phyloP scores from a whole-genome alignment of 495 filamentous ascomycete species.

The Darksidea phi region DNA sequence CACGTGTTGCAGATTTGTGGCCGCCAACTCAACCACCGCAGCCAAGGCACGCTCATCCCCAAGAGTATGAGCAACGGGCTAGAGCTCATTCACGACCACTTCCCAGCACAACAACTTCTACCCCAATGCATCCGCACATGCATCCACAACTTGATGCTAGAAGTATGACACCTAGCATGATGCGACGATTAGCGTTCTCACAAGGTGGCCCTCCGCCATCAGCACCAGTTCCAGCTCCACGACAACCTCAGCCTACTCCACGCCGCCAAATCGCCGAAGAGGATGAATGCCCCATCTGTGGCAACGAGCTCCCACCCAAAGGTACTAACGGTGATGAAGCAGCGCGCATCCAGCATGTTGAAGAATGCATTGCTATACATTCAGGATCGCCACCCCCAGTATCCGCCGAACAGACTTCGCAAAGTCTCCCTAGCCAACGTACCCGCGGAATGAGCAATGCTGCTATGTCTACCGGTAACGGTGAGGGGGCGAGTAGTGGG shows the following conservation, averaged over 20 bases:
- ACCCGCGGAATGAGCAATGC: conserved; percentile 35
- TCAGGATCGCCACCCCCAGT: neutral
- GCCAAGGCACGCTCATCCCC: no score
- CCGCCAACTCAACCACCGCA: conserved; percentile 16
- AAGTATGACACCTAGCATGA: no score
- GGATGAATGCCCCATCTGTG: conserved; percentile 90
- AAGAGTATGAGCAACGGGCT: no score
- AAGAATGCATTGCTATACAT: conserved; percentile 61
- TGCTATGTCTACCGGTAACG: neutral
- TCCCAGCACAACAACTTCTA: neutral
- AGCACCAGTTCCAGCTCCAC: conserved; percentile 26
- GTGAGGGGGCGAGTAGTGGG: neutral
- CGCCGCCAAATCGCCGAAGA: conserved; percentile 57
- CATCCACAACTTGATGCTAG: no score
- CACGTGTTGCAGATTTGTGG: conserved; percentile 16
- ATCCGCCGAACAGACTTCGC: conserved; percentile 5
- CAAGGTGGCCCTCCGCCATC: conserved; percentile 20
- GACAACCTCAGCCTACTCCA: conserved; percentile 27
- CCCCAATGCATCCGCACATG: no score
- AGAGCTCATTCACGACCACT: conserved; percentile 3
- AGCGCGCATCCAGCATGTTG: conserved; percentile 72
- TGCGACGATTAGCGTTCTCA: no score
- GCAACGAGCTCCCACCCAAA: conserved; percentile 68
- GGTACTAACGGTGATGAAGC: conserved; percentile 58
- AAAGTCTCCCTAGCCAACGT: conserved; percentile 23